phyloP scores from a whole-genome alignment of 2,329 filamentous ascomycete genomes.

The Ustulina deusta region DNA sequence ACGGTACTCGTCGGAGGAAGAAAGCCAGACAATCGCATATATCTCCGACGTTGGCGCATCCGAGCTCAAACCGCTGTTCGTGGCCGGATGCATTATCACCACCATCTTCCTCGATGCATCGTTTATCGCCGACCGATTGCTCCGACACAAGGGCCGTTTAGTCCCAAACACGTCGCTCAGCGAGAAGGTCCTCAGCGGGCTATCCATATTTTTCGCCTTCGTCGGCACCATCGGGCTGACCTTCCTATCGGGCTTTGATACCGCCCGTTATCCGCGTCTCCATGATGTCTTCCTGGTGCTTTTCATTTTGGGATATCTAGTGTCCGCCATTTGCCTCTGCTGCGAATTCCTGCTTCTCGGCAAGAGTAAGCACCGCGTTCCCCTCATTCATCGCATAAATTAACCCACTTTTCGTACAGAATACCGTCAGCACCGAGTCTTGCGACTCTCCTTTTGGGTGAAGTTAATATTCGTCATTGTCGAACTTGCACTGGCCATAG shows the following conservation, averaged over 20 bases:
- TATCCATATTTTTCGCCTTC: constrained; percentile 76
- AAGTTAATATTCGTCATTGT: constrained; percentile 87
- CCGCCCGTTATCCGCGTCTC: constrained; percentile 70
- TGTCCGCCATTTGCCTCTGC: constrained; percentile 90
- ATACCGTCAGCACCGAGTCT: constrained; percentile 79
- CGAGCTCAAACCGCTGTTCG: constrained; percentile 80
- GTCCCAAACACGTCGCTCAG: constrained; percentile 74
- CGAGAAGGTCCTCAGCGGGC: constrained; percentile 71
- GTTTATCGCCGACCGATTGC: constrained; percentile 84
- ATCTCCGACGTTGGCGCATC: constrained; percentile 75
- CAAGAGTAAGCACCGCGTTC: constrained; percentile 63
- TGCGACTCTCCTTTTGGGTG: constrained; percentile 85
- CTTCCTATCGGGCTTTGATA: constrained; percentile 87
- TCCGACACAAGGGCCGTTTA: constrained; percentile 84
- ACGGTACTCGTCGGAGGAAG: constrained; percentile 71
- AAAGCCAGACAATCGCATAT: constrained; percentile 72
- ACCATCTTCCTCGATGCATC: constrained; percentile 84
- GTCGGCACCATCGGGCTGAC: constrained; percentile 84
- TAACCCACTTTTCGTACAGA: constrained; percentile 54
- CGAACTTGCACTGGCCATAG: constrained; percentile 78
- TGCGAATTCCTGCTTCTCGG: constrained; percentile 90
- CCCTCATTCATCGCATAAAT: constrained; percentile 14
- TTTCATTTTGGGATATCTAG: constrained; percentile 87
- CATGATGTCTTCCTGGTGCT: constrained; percentile 83
- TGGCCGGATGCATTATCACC: constrained; percentile 76